Evolutionary conservation across 805 yeast genomes (phyloP).

Genomic region (Barnettozyma sp.): DNA sequence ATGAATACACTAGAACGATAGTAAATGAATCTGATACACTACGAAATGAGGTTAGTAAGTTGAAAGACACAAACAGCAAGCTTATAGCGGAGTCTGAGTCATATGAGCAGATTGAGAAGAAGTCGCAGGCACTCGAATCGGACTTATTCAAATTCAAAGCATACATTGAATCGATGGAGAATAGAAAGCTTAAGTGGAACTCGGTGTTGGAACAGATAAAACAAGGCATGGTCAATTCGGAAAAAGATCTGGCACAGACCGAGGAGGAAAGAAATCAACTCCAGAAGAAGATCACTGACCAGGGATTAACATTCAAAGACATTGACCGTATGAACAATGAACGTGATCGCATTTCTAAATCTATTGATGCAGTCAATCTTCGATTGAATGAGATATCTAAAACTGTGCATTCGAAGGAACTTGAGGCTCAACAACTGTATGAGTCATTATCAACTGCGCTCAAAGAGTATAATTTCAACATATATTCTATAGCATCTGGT

Average conservation of each 20-base stretch:
- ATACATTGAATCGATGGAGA: conserved; percentile 62
- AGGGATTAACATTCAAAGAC: conserved; percentile 54
- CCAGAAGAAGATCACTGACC: conserved; percentile 39
- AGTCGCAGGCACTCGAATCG: conserved; percentile 56
- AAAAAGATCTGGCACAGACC: conserved; percentile 34
- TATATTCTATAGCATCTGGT: conserved; percentile 41
- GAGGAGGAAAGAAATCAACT: conserved; percentile 36
- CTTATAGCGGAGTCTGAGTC: conserved; percentile 39
- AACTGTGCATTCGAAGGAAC: conserved; percentile 42
- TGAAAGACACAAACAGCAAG: conserved; percentile 35
- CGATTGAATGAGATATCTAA: conserved; percentile 41
- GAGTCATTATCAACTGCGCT: conserved; percentile 46
- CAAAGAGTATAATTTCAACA: conserved; percentile 48
- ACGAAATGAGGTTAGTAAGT: conserved; percentile 32
- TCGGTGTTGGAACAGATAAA: conserved; percentile 48
- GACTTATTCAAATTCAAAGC: conserved; percentile 66
- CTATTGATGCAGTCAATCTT: conserved; percentile 40
- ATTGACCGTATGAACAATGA: conserved; percentile 59
- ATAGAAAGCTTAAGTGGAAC: conserved; percentile 61
- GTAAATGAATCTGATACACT: conserved; percentile 38
- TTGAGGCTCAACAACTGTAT: conserved; percentile 41
- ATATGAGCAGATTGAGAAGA: conserved; percentile 46
- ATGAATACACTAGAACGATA: conserved; percentile 43
- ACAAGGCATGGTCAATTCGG: conserved; percentile 43
- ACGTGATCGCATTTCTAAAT: conserved; percentile 49